Conservation (phyloP, 768 basidiomycete genomes). For the Porphyrellus cyaneotinctus region DNA sequence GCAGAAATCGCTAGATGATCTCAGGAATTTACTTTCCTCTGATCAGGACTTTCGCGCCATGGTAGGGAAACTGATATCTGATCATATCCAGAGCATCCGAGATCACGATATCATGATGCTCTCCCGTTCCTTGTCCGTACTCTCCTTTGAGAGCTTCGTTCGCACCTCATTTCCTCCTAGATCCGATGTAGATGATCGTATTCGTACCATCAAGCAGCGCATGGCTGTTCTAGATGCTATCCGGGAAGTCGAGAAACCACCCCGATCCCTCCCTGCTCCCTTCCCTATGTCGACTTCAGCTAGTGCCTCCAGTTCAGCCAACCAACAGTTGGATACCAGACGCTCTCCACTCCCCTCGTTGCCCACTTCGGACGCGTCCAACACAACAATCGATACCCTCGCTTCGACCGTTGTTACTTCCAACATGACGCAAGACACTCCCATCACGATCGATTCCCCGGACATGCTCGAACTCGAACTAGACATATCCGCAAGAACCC, state of each 20-base stretch:
- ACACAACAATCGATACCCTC: conserved; percentile 6
- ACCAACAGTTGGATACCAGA: neutral
- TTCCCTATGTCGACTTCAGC: conserved; percentile 2
- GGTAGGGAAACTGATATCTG: conserved; percentile 23
- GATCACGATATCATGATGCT: conserved; percentile 38
- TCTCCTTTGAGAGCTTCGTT: neutral
- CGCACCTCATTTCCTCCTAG: conserved; percentile 21
- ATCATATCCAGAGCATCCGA: conserved; percentile 20
- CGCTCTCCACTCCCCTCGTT: conserved; percentile 16
- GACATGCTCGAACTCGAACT: conserved; percentile 23
- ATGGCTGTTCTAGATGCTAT: conserved; percentile 20
- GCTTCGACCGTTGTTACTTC: neutral
- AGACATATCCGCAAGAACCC: conserved; percentile 14
- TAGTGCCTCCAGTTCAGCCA: neutral
- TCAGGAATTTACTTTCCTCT: conserved; percentile 22
- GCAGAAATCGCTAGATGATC: conserved; percentile 30
- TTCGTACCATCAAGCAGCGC: conserved; percentile 35
- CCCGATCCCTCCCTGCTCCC: neutral
- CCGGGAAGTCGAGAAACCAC: neutral
- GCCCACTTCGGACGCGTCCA: conserved; percentile 16
- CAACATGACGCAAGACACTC: neutral
- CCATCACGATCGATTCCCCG: conserved; percentile 6
- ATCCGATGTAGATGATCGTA: conserved; percentile 35
- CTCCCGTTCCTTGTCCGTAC: conserved; percentile 39
- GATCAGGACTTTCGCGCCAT: conserved; percentile 16